Conservation (phyloP, 164 flowering plant species). For the Vitis rotundifolia region DNA sequence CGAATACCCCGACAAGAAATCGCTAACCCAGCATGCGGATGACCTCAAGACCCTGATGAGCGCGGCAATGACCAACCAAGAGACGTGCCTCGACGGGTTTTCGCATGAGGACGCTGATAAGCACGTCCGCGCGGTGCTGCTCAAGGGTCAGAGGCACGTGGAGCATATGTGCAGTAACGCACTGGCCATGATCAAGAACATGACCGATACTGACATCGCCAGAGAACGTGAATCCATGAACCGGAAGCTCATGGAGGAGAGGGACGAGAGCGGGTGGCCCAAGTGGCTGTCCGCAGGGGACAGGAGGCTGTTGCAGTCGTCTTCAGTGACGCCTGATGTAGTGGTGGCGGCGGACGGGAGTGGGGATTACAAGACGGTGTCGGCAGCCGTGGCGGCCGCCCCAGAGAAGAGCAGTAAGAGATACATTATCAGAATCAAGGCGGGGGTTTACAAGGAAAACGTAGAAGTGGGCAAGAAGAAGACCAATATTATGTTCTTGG, state of each 20-base stretch:
- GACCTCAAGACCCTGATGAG: slow-evolving; percentile 66
- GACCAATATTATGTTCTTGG: slow-evolving; percentile 76
- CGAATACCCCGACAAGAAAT: slow-evolving; percentile 50
- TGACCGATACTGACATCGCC: slow-evolving; percentile 66
- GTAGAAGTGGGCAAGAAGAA: slow-evolving; percentile 82
- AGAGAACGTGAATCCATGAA: slow-evolving; percentile 12
- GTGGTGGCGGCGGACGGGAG: slow-evolving; percentile 93
- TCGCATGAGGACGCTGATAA: slow-evolving; percentile 65
- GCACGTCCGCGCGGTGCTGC: slow-evolving; percentile 34
- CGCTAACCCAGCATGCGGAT: slow-evolving; percentile 48
- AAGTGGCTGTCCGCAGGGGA: slow-evolving; percentile 78
- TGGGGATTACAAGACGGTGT: slow-evolving; percentile 65
- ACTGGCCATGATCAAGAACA: slow-evolving; percentile 79
- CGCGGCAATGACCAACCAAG: slow-evolving; percentile 82
- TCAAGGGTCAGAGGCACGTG: slow-evolving; percentile 37
- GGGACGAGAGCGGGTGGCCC: slow-evolving; percentile 43
- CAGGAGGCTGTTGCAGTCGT: slow-evolving; percentile 59
- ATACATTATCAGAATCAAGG: slow-evolving; percentile 72
- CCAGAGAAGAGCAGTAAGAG: slow-evolving; percentile 64
- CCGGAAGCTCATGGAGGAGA: slow-evolving; percentile 23
- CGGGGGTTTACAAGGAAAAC: slow-evolving; percentile 82
- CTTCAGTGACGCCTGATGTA: slow-evolving; percentile 52
- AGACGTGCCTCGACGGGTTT: slow-evolving; percentile 78
- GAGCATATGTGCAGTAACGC: slow-evolving; percentile 71
- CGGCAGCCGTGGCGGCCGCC: slow-evolving; percentile 83